Percentiles rank a stretch among this genome's conserved stretches.
These are phyloP conservation scores for Trametes coccinea DNA, from an alignment of 768 basidiomycete genomes.

Conservation along the genomic window DNA sequence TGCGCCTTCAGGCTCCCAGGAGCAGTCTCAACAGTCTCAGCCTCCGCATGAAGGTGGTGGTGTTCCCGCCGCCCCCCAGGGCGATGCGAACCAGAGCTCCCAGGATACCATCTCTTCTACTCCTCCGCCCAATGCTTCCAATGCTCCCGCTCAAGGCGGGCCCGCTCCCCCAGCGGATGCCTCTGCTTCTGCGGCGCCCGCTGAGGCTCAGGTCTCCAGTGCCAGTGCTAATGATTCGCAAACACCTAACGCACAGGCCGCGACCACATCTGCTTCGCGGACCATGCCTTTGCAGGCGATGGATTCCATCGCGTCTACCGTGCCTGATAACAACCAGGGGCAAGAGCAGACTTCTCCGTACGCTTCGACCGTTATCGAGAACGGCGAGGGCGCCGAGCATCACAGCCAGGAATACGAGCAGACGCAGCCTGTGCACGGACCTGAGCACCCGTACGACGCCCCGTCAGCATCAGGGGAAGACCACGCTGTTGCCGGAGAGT, in stretches of 20 bases:
- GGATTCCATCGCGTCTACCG: conserved; percentile 52
- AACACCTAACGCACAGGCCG: conserved; percentile 19
- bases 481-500: neutral
- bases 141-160: conserved; percentile 31
- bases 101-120: conserved; percentile 26
- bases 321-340: conserved; percentile 46
- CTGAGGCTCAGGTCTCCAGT: conserved; percentile 44
- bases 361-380: conserved; percentile 25
- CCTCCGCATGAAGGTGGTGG: conserved; percentile 3
- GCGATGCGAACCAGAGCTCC: conserved; percentile 10
- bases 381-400: conserved; percentile 7
- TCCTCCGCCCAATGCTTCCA: conserved; percentile 28
- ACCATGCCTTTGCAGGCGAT: conserved; percentile 41
- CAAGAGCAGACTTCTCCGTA: conserved; percentile 22
- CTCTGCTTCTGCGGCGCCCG: conserved; percentile 49
- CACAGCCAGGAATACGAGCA: conserved; percentile 13
- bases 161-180: conserved; percentile 36
- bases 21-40: neutral
- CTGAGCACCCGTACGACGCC: conserved; percentile 7
- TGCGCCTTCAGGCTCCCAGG: conserved; percentile 18
- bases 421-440: conserved; percentile 20
- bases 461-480: neutral
- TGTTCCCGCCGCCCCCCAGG: conserved; percentile 5
- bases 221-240: conserved; percentile 45
- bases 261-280: conserved; percentile 29